Evolutionary conservation across 345 rosid genomes (phyloP).

Genomic region (Pelargonium nanum): DNA sequence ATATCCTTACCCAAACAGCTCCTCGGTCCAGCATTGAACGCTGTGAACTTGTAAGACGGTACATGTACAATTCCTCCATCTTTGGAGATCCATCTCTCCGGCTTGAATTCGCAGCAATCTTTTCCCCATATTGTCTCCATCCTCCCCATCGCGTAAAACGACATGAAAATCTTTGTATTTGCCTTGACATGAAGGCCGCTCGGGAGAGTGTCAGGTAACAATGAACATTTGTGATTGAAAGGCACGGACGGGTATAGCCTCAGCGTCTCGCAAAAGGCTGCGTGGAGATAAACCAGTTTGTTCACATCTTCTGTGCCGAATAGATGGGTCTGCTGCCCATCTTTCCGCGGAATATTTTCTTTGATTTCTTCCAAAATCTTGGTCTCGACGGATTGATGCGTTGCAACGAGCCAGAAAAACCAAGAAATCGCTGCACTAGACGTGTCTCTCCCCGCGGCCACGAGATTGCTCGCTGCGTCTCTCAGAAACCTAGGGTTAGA

Average conservation of each 20-base stretch:
- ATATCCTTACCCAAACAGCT: constrained; percentile 74
- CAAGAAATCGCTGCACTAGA: constrained; percentile 23
- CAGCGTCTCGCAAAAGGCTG: constrained; percentile 47
- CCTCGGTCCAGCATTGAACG: constrained; percentile 92
- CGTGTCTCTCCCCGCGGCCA: constrained; percentile 50
- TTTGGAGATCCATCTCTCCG: constrained; percentile 77
- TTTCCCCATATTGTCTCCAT: constrained; percentile 85
- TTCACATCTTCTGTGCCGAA: constrained; percentile 4
- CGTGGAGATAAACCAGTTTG: constrained; percentile 20
- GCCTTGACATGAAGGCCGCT: constrained; percentile 88
- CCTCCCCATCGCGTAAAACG: constrained; percentile 85
- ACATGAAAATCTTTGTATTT: constrained; percentile 65
- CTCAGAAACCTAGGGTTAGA: no score
- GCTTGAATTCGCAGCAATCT: constrained; percentile 72
- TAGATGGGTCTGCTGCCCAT: neutral
- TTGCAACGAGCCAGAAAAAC: constrained; percentile 36
- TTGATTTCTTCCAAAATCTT: constrained; percentile 37
- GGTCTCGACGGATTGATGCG: constrained; percentile 15
- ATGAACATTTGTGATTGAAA: constrained; percentile 72
- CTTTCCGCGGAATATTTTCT: neutral
- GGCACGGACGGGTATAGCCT: constrained; percentile 95
- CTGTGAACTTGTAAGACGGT: constrained; percentile 58
- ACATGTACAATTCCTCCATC: constrained; percentile 46
- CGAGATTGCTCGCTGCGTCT: constrained; percentile 35
- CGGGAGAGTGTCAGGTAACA: constrained; percentile 70